A percentile compares a stretch with the other conserved stretches of the same genome.
These are phyloP conservation scores for Xylariaceae sp. DNA, from an alignment of 2,329 filamentous ascomycete genomes.

Conservation along the genomic window DNA sequence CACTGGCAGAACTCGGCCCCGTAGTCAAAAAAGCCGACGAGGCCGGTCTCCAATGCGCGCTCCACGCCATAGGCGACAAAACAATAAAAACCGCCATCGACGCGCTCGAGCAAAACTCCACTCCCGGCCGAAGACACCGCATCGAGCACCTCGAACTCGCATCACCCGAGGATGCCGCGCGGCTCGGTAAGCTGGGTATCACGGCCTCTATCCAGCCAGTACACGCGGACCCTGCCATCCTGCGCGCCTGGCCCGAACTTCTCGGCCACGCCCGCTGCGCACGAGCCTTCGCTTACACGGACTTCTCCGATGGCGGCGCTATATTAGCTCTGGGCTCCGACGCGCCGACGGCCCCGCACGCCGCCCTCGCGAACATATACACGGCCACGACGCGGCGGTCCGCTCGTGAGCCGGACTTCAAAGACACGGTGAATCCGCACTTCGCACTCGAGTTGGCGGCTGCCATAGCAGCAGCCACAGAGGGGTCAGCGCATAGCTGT, in stretches of 20 bases:
- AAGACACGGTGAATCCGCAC: conserved; percentile 36
- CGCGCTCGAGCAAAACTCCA: conserved; percentile 40
- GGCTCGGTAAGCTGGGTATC: conserved; percentile 54
- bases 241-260: conserved; percentile 55
- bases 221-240: conserved; percentile 55
- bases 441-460: conserved; percentile 38
- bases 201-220: conserved; percentile 55
- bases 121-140: conserved; percentile 48
- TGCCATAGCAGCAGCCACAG: conserved; percentile 38
- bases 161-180: conserved; percentile 46
- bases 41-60: conserved; percentile 53
- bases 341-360: conserved; percentile 42
- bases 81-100: conserved; percentile 55
- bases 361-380: conserved; percentile 40
- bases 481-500: conserved; percentile 40
- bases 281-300: conserved; percentile 58
- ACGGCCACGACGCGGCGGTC: conserved; percentile 40
- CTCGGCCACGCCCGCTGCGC: conserved; percentile 49
- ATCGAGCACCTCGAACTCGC: conserved; percentile 62
- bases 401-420: conserved; percentile 36
- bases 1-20: conserved; percentile 43
- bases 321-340: conserved; percentile 41
- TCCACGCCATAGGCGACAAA: conserved; percentile 61
- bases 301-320: conserved; percentile 47
- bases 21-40: conserved; percentile 50